Base-by-base conservation (phyloP, 1,284 basidiomycete genomes). In the Melampsora americana region DNA sequence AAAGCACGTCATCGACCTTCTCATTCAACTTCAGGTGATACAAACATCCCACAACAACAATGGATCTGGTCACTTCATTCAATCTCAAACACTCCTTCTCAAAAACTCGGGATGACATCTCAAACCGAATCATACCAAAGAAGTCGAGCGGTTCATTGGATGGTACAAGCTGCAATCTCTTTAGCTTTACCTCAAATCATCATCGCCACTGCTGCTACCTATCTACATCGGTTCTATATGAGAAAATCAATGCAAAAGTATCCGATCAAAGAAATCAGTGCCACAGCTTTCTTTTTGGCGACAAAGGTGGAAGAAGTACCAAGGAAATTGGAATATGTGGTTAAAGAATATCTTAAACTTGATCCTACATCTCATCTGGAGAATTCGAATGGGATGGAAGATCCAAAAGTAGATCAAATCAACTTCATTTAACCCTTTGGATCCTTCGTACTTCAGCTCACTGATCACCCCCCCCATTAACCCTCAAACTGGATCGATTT, bases 171-270 rank as follows among this genome's bases (percentile, higher is more conserved):
- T 23, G 56, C 65, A 9, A 67, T 75, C 44, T 20, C 39, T 5
- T 65, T 75, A 26, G 64, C 66, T 26, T 66, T 75, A 16, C 79
- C 78, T 1, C 77, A 79, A 23, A 59, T 80, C 16, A 78, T 79
- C 11, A 53, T 80, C 23, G 77, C 78, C 16, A 80, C 81, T 3
- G 80, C 81, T 1, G 78, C 79, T 2, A 77, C 79, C 5, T 79
- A 79, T 68, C 28, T 82, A 35, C 80, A 82, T 69, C 77, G 81
- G 1, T 82, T 82, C 77, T 82, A 81, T 78, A 82, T 82, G 81
- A 68, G 80, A 14, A 71, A 77, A 30, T 66, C 77, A 1, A 30
- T 81, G 26, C 78, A 80, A 42, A 48, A 78, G 20, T 81, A 77
- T 64, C 73, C 78, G 9, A 44, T 66, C 14, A 62, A 74, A 18